Evolutionary conservation across 176 grass and related monocot genomes (phyloP).

Genomic region (Cymbopogon citratus): DNA sequence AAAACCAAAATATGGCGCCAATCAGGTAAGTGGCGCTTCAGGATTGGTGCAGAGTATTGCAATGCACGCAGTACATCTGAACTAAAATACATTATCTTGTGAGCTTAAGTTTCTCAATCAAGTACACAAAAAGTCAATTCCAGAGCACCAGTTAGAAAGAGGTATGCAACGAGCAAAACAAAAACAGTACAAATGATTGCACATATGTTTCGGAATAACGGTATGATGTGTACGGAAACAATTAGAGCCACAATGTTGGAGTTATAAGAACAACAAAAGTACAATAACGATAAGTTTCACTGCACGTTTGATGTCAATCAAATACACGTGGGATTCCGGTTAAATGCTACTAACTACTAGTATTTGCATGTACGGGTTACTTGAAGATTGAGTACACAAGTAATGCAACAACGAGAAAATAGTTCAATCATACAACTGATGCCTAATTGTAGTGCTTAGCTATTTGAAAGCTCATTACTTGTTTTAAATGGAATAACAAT

Average conservation of each 20-base stretch:
- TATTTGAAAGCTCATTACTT: neutral
- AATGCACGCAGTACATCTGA: neutral
- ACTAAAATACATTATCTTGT: neutral
- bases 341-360: slow-evolving; percentile 11
- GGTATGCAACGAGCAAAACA: neutral
- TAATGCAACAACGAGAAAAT: neutral
- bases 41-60: neutral
- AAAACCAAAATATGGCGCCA: neutral
- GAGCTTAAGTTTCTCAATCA: neutral
- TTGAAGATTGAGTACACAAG: neutral
- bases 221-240: neutral
- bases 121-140: slow-evolving; percentile 6
- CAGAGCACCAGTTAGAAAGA: neutral
- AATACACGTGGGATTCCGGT: slow-evolving; percentile 4
- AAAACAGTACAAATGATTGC: neutral
- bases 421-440: neutral
- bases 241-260: neutral
- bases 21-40: neutral
- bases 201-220: neutral
- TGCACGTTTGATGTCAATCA: slow-evolving; percentile 1
- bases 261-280: slow-evolving; percentile 4
- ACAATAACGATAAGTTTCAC: neutral
- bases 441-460: neutral
- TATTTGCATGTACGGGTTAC: neutral
- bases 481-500: neutral